Conservation (phyloP, 2,329 filamentous ascomycete genomes). For the Cladosporium sp. region DNA sequence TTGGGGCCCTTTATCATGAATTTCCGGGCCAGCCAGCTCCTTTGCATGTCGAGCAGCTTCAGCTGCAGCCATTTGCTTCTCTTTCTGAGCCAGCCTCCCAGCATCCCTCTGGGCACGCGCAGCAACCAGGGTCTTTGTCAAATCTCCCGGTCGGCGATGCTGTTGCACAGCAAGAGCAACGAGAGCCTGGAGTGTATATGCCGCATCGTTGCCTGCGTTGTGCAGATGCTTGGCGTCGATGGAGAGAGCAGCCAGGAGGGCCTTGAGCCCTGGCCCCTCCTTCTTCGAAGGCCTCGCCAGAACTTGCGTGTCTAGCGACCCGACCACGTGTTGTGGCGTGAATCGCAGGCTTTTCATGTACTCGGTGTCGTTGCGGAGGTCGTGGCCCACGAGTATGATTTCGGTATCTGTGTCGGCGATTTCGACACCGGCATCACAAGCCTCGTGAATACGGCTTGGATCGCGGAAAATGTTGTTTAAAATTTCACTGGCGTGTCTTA, state of each 20-base stretch:
- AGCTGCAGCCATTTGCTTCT: not conserved
- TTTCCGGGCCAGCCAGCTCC: too few species aligned
- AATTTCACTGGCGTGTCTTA: constrained; percentile 37
- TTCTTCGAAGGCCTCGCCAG: constrained; percentile 56
- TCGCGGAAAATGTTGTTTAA: constrained; percentile 53
- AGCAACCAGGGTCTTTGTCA: not conserved
- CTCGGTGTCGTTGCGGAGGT: constrained; percentile 60
- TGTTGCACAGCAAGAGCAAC: constrained; percentile 5
- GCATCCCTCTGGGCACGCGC: not conserved
- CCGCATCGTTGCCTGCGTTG: constrained; percentile 37
- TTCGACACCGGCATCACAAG: not conserved
- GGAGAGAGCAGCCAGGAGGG: constrained; percentile 59
- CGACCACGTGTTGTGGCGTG: constrained; percentile 53
- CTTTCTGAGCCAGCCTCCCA: not conserved
- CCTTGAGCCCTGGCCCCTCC: constrained; percentile 51
- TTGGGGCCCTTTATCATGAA: too few species aligned
- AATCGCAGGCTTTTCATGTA: constrained; percentile 64
- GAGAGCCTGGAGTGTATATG: constrained; percentile 27
- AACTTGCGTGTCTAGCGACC: constrained; percentile 66
- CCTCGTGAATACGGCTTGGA: constrained; percentile 42
- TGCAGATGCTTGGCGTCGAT: constrained; percentile 46
- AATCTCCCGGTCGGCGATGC: constrained; percentile 1
- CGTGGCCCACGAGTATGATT: constrained; percentile 76
- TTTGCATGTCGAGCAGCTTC: too few species aligned
- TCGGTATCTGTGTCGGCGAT: constrained; percentile 32